Conservation (phyloP, 495 filamentous ascomycete genomes). For the Tuber aestivum region DNA sequence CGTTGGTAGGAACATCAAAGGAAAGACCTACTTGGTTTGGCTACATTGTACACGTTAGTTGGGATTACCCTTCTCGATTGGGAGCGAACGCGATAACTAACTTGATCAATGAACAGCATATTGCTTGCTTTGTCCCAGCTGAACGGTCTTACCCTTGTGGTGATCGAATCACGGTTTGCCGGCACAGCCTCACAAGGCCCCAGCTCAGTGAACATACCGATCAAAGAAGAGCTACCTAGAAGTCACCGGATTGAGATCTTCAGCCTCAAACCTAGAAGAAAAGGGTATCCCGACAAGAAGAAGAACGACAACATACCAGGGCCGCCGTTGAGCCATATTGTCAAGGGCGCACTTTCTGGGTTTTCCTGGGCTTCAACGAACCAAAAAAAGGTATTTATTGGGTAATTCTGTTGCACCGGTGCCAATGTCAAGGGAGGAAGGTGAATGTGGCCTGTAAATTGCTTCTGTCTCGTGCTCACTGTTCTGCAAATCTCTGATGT, state of each 20-base stretch:
- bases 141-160: constrained; percentile 45
- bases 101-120: constrained; percentile 67
- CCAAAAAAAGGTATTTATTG: constrained; percentile 75
- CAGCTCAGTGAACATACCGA: constrained; percentile 61
- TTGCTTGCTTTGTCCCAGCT: constrained; percentile 69
- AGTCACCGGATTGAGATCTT: not conserved
- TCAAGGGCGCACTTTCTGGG: constrained; percentile 54
- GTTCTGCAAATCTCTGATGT: constrained; percentile 31
- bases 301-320: constrained; percentile 60
- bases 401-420: constrained; percentile 52
- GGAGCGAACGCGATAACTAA: not conserved
- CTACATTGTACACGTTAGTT: constrained; percentile 45
- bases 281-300: constrained; percentile 57
- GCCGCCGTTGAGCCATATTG: constrained; percentile 66
- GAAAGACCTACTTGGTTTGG: constrained; percentile 40
- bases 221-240: constrained; percentile 54
- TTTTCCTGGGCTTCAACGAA: constrained; percentile 62
- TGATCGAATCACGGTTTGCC: constrained; percentile 50
- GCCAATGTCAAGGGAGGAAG: constrained; percentile 50
- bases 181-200: constrained; percentile 48
- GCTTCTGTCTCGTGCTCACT: constrained; percentile 34
- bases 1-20: constrained; percentile 35
- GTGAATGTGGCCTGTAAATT: constrained; percentile 47
- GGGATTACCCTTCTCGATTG: not conserved
- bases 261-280: not conserved